Evolutionary conservation across 768 basidiomycete genomes (phyloP).

Genomic region (Kwoniella bestiolae): DNA sequence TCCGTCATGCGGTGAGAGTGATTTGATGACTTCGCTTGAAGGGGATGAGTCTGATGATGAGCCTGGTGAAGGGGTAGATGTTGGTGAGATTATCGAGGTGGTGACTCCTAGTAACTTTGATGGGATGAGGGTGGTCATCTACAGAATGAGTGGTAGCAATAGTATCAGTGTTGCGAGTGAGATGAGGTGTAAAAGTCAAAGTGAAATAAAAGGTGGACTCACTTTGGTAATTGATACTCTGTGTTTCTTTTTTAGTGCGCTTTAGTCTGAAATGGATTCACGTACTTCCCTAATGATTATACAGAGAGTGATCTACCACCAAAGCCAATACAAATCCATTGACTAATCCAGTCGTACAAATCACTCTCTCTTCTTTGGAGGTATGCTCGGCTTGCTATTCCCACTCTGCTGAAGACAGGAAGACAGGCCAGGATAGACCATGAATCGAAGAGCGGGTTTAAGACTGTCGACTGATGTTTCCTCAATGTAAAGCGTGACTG

Average conservation of each 20-base stretch:
- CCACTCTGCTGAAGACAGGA: too few relatives aligned
- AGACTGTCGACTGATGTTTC: too few relatives aligned
- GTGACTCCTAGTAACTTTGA: conserved; percentile 22
- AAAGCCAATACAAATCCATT: too few relatives aligned
- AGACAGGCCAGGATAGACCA: too few relatives aligned
- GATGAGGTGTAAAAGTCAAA: background rate
- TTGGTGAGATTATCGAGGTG: conserved; percentile 22
- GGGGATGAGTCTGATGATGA: background rate
- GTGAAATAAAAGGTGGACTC: background rate
- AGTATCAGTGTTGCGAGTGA: background rate
- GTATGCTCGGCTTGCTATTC: too few relatives aligned
- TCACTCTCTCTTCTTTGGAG: too few relatives aligned
- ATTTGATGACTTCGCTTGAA: conserved; percentile 1
- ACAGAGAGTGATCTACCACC: too few relatives aligned
- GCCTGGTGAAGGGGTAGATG: conserved; percentile 11
- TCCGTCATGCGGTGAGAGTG: conserved; percentile 31
- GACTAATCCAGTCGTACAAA: too few relatives aligned
- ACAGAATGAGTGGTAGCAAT: too few relatives aligned
- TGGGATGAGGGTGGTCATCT: conserved; percentile 19
- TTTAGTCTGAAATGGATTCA: background rate
- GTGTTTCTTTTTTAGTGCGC: background rate
- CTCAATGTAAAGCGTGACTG: too few relatives aligned
- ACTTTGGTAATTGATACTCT: background rate
- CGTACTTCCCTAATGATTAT: background rate
- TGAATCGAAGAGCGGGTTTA: too few relatives aligned